phyloP scores from a whole-genome alignment of 257 asterid species.

The Forsythia viridissima region DNA sequence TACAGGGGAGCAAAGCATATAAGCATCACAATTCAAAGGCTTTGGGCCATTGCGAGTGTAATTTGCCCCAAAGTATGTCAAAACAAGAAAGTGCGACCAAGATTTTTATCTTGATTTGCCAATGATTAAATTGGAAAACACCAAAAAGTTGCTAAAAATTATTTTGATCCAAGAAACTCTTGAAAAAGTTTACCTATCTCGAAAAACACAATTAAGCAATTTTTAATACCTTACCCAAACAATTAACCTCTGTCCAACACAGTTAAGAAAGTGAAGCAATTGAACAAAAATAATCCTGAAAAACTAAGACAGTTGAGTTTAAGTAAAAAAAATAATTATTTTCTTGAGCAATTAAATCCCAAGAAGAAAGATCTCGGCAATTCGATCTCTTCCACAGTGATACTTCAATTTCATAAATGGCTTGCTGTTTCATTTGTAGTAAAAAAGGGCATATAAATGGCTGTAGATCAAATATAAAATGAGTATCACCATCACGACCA shows the following conservation, averaged over 20 bases:
- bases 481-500: too few relatives aligned
- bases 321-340: not conserved
- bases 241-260: not conserved
- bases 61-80: not conserved
- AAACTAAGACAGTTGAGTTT: not conserved
- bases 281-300: not conserved
- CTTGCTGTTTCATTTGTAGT: too few relatives aligned
- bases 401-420: too few relatives aligned
- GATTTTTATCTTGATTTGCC: not conserved
- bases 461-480: too few relatives aligned
- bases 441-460: too few relatives aligned
- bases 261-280: not conserved
- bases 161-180: not conserved
- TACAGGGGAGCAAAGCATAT: not conserved
- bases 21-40: not conserved
- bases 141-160: not conserved
- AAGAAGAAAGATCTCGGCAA: too few relatives aligned
- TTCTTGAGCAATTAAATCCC: not conserved
- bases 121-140: not conserved
- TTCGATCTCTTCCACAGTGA: too few relatives aligned
- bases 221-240: not conserved
- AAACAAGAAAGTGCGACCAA: conserved; percentile 4
- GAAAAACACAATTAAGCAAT: not conserved
- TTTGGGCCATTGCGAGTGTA: not conserved
- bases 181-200: not conserved